phyloP scores from a whole-genome alignment of 345 rosid species.

The Trapa bicornis region DNA sequence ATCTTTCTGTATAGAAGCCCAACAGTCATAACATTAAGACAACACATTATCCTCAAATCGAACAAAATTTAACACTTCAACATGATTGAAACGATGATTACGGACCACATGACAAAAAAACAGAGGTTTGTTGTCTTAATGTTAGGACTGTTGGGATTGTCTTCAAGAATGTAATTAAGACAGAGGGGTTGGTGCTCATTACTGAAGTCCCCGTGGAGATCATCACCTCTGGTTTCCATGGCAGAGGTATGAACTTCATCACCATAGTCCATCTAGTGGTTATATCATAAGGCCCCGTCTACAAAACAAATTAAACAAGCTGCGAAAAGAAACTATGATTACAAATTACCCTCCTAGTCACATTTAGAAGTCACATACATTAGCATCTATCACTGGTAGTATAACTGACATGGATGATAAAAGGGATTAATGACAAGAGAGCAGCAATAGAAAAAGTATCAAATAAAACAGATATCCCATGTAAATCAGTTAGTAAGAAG shows the following conservation, averaged over 20 bases:
- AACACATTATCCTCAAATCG: conserved; percentile 20
- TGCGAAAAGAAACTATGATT: conserved; percentile 6
- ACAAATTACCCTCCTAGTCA: too few species aligned
- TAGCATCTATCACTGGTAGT: too few species aligned
- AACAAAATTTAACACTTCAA: background rate
- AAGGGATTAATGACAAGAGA: background rate
- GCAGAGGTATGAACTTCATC: conserved; percentile 61
- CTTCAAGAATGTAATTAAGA: too few species aligned
- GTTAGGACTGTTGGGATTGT: too few species aligned
- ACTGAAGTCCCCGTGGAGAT: conserved; percentile 68
- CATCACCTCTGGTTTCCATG: conserved; percentile 80
- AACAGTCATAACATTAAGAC: conserved; percentile 57
- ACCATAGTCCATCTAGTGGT: conserved; percentile 90
- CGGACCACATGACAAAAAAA: conserved; percentile 74
- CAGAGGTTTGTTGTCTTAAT: too few species aligned
- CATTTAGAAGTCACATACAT: too few species aligned
- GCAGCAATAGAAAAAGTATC: too few species aligned
- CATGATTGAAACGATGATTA: background rate
- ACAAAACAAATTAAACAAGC: conserved; percentile 32
- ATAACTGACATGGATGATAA: too few species aligned
- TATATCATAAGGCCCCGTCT: conserved; percentile 88
- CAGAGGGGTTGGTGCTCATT: conserved; percentile 76
- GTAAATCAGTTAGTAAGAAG: background rate
- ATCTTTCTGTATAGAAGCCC: conserved; percentile 60
- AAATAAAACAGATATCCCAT: too few species aligned